Evolutionary conservation across 495 filamentous ascomycete genomes (phyloP).

Genomic region (Neurospora sp.): DNA sequence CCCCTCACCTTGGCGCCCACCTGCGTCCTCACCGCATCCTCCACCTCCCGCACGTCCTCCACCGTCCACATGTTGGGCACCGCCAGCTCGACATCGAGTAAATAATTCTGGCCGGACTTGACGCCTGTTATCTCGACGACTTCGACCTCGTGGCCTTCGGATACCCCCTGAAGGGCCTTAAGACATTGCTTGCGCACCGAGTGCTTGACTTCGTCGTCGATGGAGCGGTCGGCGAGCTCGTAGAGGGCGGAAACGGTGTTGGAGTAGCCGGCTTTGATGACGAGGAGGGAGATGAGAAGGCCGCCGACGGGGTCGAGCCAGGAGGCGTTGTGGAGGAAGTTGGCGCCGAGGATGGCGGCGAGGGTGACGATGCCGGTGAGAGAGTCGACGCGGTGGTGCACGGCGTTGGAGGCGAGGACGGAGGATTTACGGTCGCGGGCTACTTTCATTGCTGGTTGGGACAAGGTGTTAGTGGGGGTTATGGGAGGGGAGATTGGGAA

Average conservation of each 20-base stretch:
- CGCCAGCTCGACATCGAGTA: slow-evolving; percentile 77
- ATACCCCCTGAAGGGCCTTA: slow-evolving; percentile 44
- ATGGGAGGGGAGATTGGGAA: background rate
- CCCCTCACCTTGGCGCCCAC: slow-evolving; percentile 70
- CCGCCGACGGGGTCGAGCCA: slow-evolving; percentile 97
- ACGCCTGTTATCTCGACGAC: slow-evolving; percentile 67
- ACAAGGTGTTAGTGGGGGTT: slow-evolving; percentile 6
- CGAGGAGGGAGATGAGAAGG: slow-evolving; percentile 81
- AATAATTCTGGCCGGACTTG: slow-evolving; percentile 91
- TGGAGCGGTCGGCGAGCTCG: slow-evolving; percentile 80
- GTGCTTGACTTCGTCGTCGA: slow-evolving; percentile 70
- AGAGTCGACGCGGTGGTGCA: slow-evolving; percentile 93
- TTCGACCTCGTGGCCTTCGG: slow-evolving; percentile 42
- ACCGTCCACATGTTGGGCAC: slow-evolving; percentile 66
- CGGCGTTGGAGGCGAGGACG: slow-evolving; percentile 91
- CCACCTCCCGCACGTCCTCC: slow-evolving; percentile 53
- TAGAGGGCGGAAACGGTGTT: slow-evolving; percentile 75
- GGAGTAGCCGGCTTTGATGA: slow-evolving; percentile 78
- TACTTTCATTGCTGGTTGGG: slow-evolving; percentile 74
- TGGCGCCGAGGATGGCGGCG: slow-evolving; percentile 77
- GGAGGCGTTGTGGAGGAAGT: slow-evolving; percentile 67
- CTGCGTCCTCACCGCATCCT: slow-evolving; percentile 56
- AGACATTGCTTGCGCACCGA: slow-evolving; percentile 54
- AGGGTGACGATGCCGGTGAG: slow-evolving; percentile 90
- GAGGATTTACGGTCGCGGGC: slow-evolving; percentile 90